These are phyloP conservation scores for Saccharomycopsis schoenii DNA, from an alignment of 805 yeast genomes.

Conservation along the genomic window DNA sequence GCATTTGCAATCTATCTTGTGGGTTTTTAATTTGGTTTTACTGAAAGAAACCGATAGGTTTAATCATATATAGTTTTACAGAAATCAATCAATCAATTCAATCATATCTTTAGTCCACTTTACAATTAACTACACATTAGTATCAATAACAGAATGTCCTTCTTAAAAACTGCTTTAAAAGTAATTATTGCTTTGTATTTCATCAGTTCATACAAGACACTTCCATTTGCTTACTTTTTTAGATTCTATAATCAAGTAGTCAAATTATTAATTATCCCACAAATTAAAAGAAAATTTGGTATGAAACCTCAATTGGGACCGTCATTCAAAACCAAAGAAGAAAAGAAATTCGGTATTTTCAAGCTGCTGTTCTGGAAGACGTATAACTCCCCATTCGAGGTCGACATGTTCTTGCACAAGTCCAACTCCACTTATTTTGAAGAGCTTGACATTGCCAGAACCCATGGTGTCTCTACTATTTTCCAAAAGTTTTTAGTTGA, in stretches of 20 bases:
- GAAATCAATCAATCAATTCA: no score
- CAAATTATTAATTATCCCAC: conserved; percentile 32
- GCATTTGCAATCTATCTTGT: no score
- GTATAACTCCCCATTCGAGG: conserved; percentile 65
- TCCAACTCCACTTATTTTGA: conserved; percentile 75
- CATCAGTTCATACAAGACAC: conserved; percentile 35
- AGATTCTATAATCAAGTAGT: conserved; percentile 48
- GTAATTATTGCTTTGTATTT: neutral
- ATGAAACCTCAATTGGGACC: conserved; percentile 18
- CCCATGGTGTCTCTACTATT: conserved; percentile 45
- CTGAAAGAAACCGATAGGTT: no score
- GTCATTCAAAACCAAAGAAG: conserved; percentile 20
- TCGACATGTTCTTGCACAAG: conserved; percentile 82
- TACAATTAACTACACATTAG: no score
- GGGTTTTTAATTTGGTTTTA: no score
- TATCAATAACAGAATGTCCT: neutral
- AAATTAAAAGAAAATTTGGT: conserved; percentile 18
- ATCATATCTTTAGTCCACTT: no score
- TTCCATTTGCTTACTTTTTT: conserved; percentile 57
- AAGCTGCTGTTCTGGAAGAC: conserved; percentile 35
- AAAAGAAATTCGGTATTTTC: conserved; percentile 29
- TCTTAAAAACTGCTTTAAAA: neutral
- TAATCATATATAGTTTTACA: no score
- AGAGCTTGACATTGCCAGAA: conserved; percentile 74
- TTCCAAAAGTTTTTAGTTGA: conserved; percentile 48